These are phyloP conservation scores for Rhizophora mangle DNA, from an alignment of 345 rosid species.

Conservation along the genomic window DNA sequence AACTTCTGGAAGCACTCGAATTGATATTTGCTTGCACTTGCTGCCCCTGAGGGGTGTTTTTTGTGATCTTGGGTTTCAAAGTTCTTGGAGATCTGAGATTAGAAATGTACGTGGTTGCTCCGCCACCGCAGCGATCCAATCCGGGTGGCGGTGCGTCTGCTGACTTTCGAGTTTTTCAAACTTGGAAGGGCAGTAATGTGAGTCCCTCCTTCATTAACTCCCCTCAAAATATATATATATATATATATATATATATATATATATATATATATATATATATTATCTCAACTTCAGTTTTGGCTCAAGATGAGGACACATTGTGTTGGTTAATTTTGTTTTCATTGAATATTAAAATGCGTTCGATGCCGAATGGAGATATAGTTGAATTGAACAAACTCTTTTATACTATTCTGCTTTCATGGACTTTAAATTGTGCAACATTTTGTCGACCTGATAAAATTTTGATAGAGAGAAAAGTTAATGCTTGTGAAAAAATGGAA, in stretches of 20 bases:
- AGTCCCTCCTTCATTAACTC: slow-evolving; percentile 19
- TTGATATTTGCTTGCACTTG: not conserved
- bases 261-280: too few species aligned
- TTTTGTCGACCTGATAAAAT: not conserved
- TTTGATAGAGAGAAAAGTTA: not conserved
- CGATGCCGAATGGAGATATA: too few species aligned
- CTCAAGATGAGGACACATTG: too few species aligned
- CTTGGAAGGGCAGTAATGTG: slow-evolving; percentile 87
- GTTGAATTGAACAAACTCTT: too few species aligned
- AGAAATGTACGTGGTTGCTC: too few species aligned
- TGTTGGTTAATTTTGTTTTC: too few species aligned
- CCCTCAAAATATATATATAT: not conserved
- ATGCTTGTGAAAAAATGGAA: not conserved
- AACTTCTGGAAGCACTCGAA: not conserved
- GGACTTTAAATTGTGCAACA: not conserved
- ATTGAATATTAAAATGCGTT: too few species aligned
- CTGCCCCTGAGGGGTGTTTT: not conserved
- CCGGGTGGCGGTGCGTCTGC: too few species aligned
- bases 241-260: too few species aligned
- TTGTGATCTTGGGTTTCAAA: not conserved
- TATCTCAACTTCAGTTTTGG: too few species aligned
- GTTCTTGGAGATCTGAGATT: not conserved
- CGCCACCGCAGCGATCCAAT: too few species aligned
- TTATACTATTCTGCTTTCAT: not conserved
- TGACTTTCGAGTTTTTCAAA: slow-evolving; percentile 36